Conservation (phyloP, 208 protist genomes). For the Acanthamoeba sp. region DNA sequence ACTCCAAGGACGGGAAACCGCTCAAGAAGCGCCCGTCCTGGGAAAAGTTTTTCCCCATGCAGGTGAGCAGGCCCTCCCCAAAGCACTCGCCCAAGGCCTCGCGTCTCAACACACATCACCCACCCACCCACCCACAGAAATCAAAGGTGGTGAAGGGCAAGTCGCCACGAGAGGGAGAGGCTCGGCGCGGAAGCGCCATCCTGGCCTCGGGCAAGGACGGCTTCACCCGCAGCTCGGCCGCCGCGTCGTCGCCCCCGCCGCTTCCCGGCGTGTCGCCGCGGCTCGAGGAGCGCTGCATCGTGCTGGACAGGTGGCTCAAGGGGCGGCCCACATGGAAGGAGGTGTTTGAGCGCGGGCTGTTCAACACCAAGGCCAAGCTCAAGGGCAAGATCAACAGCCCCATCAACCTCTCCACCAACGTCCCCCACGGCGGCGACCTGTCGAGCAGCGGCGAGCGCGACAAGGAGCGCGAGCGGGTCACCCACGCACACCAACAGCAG, state of each 20-base stretch:
- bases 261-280: conserved; percentile 6
- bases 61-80: background rate
- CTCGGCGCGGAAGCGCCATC: background rate
- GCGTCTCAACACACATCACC: no score
- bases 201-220: background rate
- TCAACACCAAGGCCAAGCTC: conserved; percentile 68
- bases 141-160: conserved; percentile 64
- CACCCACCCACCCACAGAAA: background rate
- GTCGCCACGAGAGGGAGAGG: conserved; percentile 7
- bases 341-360: conserved; percentile 55
- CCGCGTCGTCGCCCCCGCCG: background rate
- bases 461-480: background rate
- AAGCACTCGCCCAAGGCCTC: no score
- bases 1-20: background rate
- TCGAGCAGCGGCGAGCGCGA: conserved; percentile 37
- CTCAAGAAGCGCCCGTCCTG: conserved; percentile 58
- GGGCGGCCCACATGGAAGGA: conserved; percentile 43
- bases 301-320: conserved; percentile 60
- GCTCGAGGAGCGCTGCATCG: conserved; percentile 32
- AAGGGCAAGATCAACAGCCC: conserved; percentile 51
- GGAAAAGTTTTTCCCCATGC: conserved; percentile 44
- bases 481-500: background rate
- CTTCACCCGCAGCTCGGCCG: background rate
- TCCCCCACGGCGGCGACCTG: background rate
- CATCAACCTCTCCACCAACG: conserved; percentile 3